Evolutionary conservation across 176 grass and related monocot genomes (phyloP).

Genomic region (Musa itinerans): DNA sequence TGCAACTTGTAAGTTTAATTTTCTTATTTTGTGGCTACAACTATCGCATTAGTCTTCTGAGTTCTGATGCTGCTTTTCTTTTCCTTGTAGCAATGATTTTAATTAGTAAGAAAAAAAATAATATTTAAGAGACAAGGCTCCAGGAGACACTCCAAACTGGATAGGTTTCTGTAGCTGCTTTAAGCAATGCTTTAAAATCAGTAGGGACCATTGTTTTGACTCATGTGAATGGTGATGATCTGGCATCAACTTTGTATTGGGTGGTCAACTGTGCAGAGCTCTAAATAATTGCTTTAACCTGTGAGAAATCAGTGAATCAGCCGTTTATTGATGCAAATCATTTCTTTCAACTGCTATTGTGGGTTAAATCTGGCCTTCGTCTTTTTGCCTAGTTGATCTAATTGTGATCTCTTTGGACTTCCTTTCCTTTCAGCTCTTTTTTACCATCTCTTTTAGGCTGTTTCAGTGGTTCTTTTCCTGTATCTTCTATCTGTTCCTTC

Average conservation of each 20-base stretch:
- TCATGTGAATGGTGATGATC: background rate
- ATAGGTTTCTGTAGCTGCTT: background rate
- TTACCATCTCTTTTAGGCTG: background rate
- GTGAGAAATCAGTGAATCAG: background rate
- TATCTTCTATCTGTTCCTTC: no score
- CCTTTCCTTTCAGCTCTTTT: no score
- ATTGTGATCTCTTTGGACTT: no score
- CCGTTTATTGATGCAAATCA: background rate
- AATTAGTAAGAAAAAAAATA: background rate
- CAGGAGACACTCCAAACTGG: background rate
- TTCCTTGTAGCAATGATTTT: background rate
- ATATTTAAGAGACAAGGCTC: background rate
- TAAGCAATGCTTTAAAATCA: background rate
- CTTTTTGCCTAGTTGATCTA: background rate
- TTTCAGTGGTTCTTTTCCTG: background rate
- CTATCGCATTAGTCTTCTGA: background rate
- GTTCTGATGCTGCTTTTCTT: background rate
- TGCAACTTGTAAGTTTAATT: background rate
- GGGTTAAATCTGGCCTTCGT: background rate
- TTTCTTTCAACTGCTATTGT: background rate
- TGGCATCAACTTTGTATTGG: background rate
- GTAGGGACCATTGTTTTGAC: background rate
- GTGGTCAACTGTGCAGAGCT: background rate
- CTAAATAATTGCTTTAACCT: background rate
- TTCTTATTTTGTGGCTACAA: background rate